Percentiles rank a stretch among this genome's conserved stretches.
Conservation (phyloP, 306 rosid species). For the peach (Prunus persica) region Prunus_persica_NCBIv2 NC_034009.1:33637001-33637500, state of each 20-base stretch:
- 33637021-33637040: neutral
- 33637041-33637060: neutral
- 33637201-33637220: too few species aligned
- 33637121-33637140: neutral
- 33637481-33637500: neutral
- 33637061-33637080: neutral
- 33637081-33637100: neutral
- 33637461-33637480: too few species aligned
- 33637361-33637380: neutral
- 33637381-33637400: neutral
- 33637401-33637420: neutral
- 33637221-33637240: neutral
- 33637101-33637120: neutral
- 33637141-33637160: neutral
- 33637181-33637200: too few species aligned
- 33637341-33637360: neutral
- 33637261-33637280: neutral
- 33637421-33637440: neutral
- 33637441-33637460: too few species aligned
- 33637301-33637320: neutral
- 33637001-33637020: neutral
- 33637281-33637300: slow-evolving; percentile 14
- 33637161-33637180: too few species aligned
- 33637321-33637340: neutral
- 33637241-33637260: neutral